These are phyloP conservation scores for Cercospora zeae-maydis DNA, from an alignment of 2,329 filamentous ascomycete genomes.

Conservation along the genomic window DNA sequence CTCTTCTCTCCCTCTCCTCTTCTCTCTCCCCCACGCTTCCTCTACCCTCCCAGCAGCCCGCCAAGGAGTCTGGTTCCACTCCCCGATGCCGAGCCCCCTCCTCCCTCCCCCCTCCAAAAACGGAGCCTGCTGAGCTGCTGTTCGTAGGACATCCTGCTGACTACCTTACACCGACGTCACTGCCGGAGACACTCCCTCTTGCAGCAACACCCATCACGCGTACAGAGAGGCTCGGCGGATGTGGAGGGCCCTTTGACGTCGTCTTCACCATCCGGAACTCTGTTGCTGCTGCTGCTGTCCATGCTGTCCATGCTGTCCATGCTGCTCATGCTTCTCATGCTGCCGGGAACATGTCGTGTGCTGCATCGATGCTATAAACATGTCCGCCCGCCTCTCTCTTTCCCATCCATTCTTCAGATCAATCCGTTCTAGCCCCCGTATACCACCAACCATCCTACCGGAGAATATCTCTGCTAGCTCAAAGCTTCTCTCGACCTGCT, in stretches of 20 bases:
- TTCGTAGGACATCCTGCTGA: constrained; percentile 7
- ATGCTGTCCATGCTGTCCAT: no score
- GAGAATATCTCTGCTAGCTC: not conserved
- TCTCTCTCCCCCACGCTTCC: not conserved
- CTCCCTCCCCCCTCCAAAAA: no score
- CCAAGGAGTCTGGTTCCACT: not conserved
- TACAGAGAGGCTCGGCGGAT: not conserved
- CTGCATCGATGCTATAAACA: not conserved
- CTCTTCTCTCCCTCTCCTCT: no score
- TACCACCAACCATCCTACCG: not conserved
- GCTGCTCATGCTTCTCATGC: not conserved
- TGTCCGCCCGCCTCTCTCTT: not conserved
- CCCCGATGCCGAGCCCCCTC: not conserved
- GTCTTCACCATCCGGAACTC: not conserved
- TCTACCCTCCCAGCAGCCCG: not conserved
- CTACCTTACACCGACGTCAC: constrained; percentile 8
- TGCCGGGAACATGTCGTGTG: not conserved
- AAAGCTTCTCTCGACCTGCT: not conserved
- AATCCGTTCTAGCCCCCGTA: not conserved
- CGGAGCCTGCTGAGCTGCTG: constrained; percentile 2
- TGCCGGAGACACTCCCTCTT: not conserved
- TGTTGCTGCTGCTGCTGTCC: not conserved
- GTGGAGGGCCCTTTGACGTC: not conserved
- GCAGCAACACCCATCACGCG: constrained; percentile 1
- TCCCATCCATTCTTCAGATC: not conserved